Conservation (phyloP, 371 early-diverging fungal species). For the Mortierella sp. region DNA sequence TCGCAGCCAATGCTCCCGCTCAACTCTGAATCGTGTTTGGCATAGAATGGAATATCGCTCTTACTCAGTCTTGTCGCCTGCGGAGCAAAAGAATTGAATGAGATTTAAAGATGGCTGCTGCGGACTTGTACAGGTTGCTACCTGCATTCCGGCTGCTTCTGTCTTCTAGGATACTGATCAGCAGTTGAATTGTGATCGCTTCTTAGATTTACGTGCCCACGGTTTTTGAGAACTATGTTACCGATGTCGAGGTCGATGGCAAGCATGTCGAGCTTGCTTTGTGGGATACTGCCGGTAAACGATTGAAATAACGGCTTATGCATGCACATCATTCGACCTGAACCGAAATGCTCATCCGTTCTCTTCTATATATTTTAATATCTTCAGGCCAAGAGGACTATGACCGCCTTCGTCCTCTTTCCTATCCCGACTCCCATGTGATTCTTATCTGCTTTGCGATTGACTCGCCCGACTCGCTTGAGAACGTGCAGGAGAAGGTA, state of each 20-base stretch:
- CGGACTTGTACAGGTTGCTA: too few species aligned
- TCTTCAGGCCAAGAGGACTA: conserved; percentile 92
- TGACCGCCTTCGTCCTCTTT: conserved; percentile 96
- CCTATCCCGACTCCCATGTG: conserved; percentile 97
- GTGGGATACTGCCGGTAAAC: conserved; percentile 97
- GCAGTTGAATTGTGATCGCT: not conserved
- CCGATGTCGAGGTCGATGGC: conserved; percentile 93
- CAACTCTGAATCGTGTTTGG: not conserved
- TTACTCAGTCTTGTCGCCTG: too few species aligned
- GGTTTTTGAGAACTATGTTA: conserved; percentile 97
- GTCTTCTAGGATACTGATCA: not conserved
- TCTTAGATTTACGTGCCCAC: conserved; percentile 89
- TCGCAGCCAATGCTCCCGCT: too few species aligned
- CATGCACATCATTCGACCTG: not conserved
- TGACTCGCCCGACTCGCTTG: conserved; percentile 94
- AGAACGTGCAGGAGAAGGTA: conserved; percentile 92
- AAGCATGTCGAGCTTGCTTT: conserved; percentile 93
- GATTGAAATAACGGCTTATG: not conserved
- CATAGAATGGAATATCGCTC: conserved; percentile 11
- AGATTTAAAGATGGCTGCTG: too few species aligned
- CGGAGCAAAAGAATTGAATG: too few species aligned
- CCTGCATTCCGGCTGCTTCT: not conserved
- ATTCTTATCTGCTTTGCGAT: conserved; percentile 95
- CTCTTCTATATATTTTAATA: too few species aligned
- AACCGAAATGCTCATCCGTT: too few species aligned